Conservation (phyloP, 257 asterid species). For the Dorcoceras hygrometricum region DNA sequence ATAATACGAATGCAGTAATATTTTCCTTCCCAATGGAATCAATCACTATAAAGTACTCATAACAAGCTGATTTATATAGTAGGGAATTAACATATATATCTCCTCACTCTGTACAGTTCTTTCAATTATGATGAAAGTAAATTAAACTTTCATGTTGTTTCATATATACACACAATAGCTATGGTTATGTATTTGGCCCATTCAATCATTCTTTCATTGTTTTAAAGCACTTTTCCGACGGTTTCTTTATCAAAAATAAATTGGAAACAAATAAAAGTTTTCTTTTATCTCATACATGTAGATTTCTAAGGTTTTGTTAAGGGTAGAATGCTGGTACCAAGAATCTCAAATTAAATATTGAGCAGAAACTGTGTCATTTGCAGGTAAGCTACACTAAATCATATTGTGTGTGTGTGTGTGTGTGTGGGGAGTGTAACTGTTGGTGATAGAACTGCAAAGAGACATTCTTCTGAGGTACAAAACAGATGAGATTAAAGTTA, state of each 20-base stretch:
- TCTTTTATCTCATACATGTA: too few relatives aligned
- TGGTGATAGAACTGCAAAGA: too few relatives aligned
- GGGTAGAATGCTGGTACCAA: too few relatives aligned
- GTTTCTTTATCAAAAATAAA: constrained; percentile 9
- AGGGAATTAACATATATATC: constrained; percentile 2
- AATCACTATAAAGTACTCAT: too few relatives aligned
- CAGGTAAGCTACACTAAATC: too few relatives aligned
- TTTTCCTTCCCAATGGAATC: neutral
- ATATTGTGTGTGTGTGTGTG: neutral
- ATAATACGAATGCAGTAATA: too few relatives aligned
- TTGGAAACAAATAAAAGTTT: too few relatives aligned
- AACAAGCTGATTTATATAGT: neutral
- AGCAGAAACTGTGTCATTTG: too few relatives aligned
- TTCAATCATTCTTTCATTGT: neutral
- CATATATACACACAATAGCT: neutral
- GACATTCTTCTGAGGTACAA: neutral
- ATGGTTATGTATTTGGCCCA: neutral
- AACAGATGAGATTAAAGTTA: too few relatives aligned
- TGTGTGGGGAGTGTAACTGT: too few relatives aligned
- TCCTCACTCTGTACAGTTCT: constrained; percentile 3
- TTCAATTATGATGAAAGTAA: neutral
- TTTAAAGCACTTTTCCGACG: neutral
- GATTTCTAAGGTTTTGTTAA: too few relatives aligned
- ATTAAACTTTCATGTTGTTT: constrained; percentile 13
- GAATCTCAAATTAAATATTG: too few relatives aligned